Base-by-base conservation (phyloP, 306 rosid species). In the Acacia crassicarpa region DNA sequence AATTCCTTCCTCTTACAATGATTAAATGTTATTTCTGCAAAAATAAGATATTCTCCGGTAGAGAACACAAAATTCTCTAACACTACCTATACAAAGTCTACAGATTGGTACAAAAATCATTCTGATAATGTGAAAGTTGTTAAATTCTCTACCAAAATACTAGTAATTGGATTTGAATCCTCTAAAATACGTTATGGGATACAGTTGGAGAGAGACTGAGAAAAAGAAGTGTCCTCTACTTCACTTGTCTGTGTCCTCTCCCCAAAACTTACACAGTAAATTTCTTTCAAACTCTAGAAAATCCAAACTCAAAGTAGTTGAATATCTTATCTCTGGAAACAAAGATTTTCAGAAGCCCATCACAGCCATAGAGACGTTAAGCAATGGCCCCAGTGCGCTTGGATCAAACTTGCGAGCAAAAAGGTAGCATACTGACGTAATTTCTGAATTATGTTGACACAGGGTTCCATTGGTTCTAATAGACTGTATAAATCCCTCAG, bases 321-420 rank as follows among this genome's bases (percentile, higher is more conserved):
- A 67, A 79, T 16, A 77, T 32, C 32, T 25, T 30, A 45, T 25
- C 76, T 67, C 81, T 68, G 72, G 87, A 81, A 67, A 46, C 70
- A 80, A 59, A 75, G 22, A 44, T 51, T 8, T 46, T 91, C 91
- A 95, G 77, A 87, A 93, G 79, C 87, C 88, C 98, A 95, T 85
- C 19, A 95, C 86, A 25, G 87, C 46, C 3, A 89, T 83, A 79
- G 92, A 81, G 63, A 95, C 86, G 71, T 89, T 48, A 38, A 95
- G 97, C 87, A 95, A 75, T 46, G 97, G 92, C 85, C 84, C 87
- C 44, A 95, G 82, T 0, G 99, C 85, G 61, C 76, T 84, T 1
- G 86, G 90, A 81, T 93, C 87, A 74, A 95, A 93, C 94, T 96
- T 96, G 68, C 98, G 87, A 81, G 98, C 99, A 83, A 93, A 96